Evolutionary conservation across 2,329 filamentous ascomycete species (phyloP), one percentile per base, ranked within the genome.

Genomic region (Neopestalotiopsis clavispora): DNA sequence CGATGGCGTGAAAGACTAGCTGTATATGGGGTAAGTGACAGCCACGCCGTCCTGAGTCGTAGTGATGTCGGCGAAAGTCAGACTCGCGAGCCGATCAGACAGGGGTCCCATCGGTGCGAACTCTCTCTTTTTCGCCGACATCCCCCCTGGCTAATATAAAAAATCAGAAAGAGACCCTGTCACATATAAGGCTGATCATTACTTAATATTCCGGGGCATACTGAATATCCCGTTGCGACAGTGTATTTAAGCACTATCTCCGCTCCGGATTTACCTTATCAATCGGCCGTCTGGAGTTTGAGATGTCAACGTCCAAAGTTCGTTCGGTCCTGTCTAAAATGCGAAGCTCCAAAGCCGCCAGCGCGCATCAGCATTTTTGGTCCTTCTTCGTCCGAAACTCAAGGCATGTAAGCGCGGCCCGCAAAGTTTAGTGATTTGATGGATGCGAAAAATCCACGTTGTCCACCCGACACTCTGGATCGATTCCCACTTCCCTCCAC

Each of bases 21-120:
- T 30, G 14, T 5, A 34, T 62, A 14, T 13, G 59, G 59, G 32
- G 30, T 62, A 40, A 40, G 59, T 62, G 59, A 62, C 59, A 62
- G 59, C 59, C 30, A 14, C 59, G 30, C 59, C 32, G 59, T 30
- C 14, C 4, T 38, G 32, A 62, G n/a, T 62, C 34, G 30, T 20
- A 17, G n/a, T 34, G 17, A 40, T 34, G 59, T 62, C 59, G 59
- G 59, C 59, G 59, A 62, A 62, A 62, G 59, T 62, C 12, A 20
- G 28, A 62, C 6, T 20, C 59, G 59, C 59, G 59, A 62, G 59
- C 59, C 59, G 59, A 62, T 38, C 5, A 34, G 17, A 14, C 30
- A 40, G 59, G 59, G 59, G 30, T 34, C 2, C 10, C 30, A 40
- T 62, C 59, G 59, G 59, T 38, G 59, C 59, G 59, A 38, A 12